Percentiles rank a stretch among this genome's conserved stretches.
phyloP scores from a whole-genome alignment of 768 basidiomycete species.

The Russula earlei region DNA sequence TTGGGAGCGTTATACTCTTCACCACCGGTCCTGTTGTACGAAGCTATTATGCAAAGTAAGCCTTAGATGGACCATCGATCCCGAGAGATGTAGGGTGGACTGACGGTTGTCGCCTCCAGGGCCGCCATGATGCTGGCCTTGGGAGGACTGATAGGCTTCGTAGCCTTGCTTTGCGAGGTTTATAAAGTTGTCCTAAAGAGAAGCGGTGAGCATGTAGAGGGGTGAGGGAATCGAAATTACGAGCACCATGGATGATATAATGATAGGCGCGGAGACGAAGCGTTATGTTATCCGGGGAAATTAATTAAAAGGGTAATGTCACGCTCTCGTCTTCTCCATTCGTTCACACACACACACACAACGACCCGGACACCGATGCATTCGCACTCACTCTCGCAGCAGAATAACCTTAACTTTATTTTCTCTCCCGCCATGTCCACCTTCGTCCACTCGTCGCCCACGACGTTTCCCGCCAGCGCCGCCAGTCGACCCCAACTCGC shows the following conservation, averaged over 20 bases:
- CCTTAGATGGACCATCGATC: background rate
- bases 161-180: constrained; percentile 62
- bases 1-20: constrained; percentile 54
- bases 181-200: constrained; percentile 52
- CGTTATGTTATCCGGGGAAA: background rate
- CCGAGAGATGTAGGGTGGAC: constrained; percentile 3
- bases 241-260: constrained; percentile 5
- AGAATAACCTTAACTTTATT: constrained; percentile 8
- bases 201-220: background rate
- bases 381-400: background rate
- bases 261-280: background rate
- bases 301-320: too few species aligned
- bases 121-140: background rate
- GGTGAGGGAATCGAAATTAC: background rate
- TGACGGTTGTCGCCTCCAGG: constrained; percentile 34
- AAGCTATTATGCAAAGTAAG: constrained; percentile 10
- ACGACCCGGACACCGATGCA: background rate
- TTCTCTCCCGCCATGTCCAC: constrained; percentile 6
- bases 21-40: constrained; percentile 45
- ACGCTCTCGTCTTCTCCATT: too few species aligned
- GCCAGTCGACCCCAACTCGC: constrained; percentile 17
- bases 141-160: constrained; percentile 35
- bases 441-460: constrained; percentile 4
- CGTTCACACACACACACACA: too few species aligned
- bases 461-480: constrained; percentile 5